Percentiles rank a stretch among this genome's conserved stretches.
Evolutionary conservation across 2,329 filamentous ascomycete genomes (phyloP).

Genomic region (Penicillium thymicola): DNA sequence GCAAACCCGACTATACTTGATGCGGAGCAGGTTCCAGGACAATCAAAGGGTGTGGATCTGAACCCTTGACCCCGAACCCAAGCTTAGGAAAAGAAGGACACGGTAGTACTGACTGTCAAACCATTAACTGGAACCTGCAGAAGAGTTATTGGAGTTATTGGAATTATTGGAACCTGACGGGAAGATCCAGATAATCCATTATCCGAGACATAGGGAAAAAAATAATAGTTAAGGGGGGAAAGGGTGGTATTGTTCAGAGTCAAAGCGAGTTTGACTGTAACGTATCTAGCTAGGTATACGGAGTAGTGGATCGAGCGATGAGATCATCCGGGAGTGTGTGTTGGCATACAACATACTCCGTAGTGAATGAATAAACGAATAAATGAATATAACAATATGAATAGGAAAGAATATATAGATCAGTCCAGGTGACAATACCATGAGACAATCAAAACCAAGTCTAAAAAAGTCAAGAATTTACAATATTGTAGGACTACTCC

Average conservation of each 20-base stretch:
- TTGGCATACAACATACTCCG: too few species aligned
- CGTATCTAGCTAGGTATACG: background rate
- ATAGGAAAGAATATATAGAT: background rate
- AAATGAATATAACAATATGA: background rate
- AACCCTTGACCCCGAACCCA: background rate
- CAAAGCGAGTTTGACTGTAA: background rate
- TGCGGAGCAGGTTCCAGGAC: conserved; percentile 16
- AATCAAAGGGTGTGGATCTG: background rate
- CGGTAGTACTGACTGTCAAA: conserved; percentile 15
- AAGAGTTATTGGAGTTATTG: background rate
- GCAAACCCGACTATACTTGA: conserved; percentile 8
- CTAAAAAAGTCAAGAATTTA: too few species aligned
- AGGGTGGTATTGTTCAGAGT: conserved; percentile 2
- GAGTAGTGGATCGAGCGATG: background rate
- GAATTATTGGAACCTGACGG: background rate
- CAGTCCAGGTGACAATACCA: background rate
- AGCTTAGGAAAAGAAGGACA: background rate
- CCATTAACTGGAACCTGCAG: background rate
- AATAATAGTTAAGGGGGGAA: background rate
- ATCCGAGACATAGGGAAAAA: background rate
- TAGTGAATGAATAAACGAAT: too few species aligned
- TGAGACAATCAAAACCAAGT: background rate
- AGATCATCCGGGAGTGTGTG: background rate
- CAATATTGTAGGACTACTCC: too few species aligned
- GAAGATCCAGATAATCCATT: background rate